Base-by-base conservation (phyloP, 2,329 filamentous ascomycete species). In the Endoconidiophora polonica region DNA sequence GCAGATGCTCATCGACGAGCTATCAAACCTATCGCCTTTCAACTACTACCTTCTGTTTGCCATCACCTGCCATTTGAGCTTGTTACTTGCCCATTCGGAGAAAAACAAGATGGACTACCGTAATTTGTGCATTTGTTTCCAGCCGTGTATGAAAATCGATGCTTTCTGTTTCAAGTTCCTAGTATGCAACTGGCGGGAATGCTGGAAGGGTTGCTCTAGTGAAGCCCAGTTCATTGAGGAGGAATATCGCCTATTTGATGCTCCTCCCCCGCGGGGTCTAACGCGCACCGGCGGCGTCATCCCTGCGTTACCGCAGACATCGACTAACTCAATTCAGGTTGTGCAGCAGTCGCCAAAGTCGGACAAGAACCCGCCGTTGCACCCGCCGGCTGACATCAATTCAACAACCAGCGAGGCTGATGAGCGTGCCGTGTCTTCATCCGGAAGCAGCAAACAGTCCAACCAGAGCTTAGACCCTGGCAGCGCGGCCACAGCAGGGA, bases 101-200 rank as follows among this genome's bases (percentile, higher is more conserved):
- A 88, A 90, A 69, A 96, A 95, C 74, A 94, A 94, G 69, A 96
- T 96, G 90, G 86, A 94, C 61, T 94, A 90, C 62, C 80, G 86
- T 60, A 95, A 95, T 57, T 70, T 96, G 22, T 94, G 87, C 66
- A 94, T 95, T 58, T 96, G 90, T 68, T 95, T 95, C 65, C 87
- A 94, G 64, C 90, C 90, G 3, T 94, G 87, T 64, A 86, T 96
- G 76, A 94, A 90, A 66, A 91, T 96, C 53, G 90, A 96, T 59
- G 81, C 81, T 1, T 93, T 90, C 63, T 93, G 86, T 63, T 96
- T 96, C 73, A 86, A 88, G 59, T 95, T 94, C 56, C 72, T 96
- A 10, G 88, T 96, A 18, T 86, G 86, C 60, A 83, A 96, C 61
- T 96, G 90, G 90, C 81, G 87, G 58, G 82, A 93, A 57, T 96